Percentiles rank a stretch among this genome's conserved stretches.
phyloP scores from a whole-genome alignment of 495 filamentous ascomycete species.

The Mycothermus thermophilus region DNA sequence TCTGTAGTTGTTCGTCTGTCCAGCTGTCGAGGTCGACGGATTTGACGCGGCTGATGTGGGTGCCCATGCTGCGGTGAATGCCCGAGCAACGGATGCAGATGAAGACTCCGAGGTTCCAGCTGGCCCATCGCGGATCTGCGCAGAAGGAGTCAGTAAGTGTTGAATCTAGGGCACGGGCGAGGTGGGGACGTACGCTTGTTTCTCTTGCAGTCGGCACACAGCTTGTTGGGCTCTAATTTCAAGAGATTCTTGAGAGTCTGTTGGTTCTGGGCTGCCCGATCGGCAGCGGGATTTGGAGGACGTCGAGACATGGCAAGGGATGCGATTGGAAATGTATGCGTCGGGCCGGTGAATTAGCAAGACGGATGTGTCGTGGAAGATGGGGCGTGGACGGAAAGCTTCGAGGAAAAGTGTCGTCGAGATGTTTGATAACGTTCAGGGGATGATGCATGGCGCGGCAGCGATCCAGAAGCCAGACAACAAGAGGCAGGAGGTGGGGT shows the following conservation, averaged over 20 bases:
- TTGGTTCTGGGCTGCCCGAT: constrained; percentile 74
- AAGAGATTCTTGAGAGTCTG: constrained; percentile 80
- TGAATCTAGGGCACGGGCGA: not conserved
- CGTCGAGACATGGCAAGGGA: constrained; percentile 87
- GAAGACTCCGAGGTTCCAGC: constrained; percentile 93
- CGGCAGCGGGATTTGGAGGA: constrained; percentile 54
- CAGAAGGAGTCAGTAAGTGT: constrained; percentile 8
- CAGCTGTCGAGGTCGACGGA: constrained; percentile 94
- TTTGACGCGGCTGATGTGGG: constrained; percentile 94
- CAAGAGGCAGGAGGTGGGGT: not conserved
- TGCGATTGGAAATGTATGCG: no score
- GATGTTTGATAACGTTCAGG: not conserved
- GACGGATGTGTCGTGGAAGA: no score
- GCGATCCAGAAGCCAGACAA: not conserved
- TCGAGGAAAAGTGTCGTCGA: no score
- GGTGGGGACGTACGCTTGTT: constrained; percentile 69
- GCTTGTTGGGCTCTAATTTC: constrained; percentile 88
- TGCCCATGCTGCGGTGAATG: constrained; percentile 96
- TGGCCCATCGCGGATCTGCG: constrained; percentile 91
- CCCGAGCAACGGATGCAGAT: constrained; percentile 96
- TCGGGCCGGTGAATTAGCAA: not conserved
- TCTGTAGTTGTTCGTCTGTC: constrained; percentile 95
- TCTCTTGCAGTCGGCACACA: constrained; percentile 95
- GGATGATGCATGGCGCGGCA: no score
- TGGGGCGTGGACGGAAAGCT: no score